Conservation (phyloP, 441 rosid genomes). For the Aquilaria agallochum region DNA sequence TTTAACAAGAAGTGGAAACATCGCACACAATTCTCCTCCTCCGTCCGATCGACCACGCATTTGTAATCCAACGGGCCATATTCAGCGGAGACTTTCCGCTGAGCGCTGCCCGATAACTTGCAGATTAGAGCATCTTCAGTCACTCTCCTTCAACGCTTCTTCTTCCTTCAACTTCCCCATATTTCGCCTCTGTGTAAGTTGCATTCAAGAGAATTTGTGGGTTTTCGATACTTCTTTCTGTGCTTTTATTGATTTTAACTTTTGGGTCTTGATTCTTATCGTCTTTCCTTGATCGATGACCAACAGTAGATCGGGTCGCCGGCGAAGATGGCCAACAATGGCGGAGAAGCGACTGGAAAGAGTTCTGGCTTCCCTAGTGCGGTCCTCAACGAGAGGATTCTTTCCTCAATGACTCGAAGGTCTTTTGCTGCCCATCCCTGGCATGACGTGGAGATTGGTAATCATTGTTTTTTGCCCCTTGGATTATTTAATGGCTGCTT, state of each 20-base stretch:
- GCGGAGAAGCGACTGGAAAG: constrained; percentile 26
- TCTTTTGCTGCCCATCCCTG: constrained; percentile 94
- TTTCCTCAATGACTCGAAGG: constrained; percentile 75
- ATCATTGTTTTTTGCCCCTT: not conserved
- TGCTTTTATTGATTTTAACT: not conserved
- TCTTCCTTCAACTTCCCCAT: constrained; percentile 10
- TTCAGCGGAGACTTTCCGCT: constrained; percentile 32
- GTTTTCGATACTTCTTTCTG: not conserved
- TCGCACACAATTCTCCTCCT: too few species aligned
- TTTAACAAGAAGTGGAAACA: too few species aligned
- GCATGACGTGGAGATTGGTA: constrained; percentile 95
- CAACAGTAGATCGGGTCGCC: constrained; percentile 1
- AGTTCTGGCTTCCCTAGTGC: constrained; percentile 23
- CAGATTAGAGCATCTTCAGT: constrained; percentile 9
- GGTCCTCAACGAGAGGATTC: constrained; percentile 70
- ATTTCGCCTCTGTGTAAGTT: not conserved
- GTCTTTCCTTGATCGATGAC: constrained; percentile 2
- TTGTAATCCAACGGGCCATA: constrained; percentile 29
- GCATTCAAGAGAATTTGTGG: not conserved
- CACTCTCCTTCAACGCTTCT: constrained; percentile 23
- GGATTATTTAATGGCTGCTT: not conserved
- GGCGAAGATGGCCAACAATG: constrained; percentile 43
- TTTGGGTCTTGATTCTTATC: constrained; percentile 2
- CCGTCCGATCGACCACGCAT: constrained; percentile 28
- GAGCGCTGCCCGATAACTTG: constrained; percentile 22